phyloP scores from a whole-genome alignment of 192 early-diverging fungal species.

The Coemansia sp. region DNA sequence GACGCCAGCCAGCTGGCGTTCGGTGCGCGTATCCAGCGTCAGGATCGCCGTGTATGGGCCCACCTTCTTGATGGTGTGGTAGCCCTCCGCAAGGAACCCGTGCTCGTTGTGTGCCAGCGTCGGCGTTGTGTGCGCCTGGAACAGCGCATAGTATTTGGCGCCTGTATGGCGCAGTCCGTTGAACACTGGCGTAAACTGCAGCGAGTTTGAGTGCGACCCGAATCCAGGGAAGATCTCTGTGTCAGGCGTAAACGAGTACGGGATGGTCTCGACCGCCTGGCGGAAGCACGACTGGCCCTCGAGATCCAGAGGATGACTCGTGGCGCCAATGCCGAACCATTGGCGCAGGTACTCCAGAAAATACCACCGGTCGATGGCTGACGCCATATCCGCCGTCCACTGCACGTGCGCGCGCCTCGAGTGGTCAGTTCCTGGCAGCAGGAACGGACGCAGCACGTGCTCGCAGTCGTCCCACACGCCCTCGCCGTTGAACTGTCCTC shows the following conservation, averaged over 20 bases:
- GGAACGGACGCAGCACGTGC: slow-evolving; percentile 61
- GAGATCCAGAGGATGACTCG: slow-evolving; percentile 12
- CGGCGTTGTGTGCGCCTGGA: slow-evolving; percentile 78
- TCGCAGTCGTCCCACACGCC: slow-evolving; percentile 60
- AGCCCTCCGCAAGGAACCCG: slow-evolving; percentile 55
- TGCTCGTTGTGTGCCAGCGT: slow-evolving; percentile 61
- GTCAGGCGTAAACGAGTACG: slow-evolving; percentile 78
- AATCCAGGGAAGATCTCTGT: slow-evolving; percentile 77
- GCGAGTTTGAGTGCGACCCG: slow-evolving; percentile 69
- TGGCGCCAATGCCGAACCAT: slow-evolving; percentile 51
- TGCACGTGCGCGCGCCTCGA: slow-evolving; percentile 46
- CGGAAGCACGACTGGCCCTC: slow-evolving; percentile 55
- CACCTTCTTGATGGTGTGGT: slow-evolving; percentile 64
- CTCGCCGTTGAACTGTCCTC: slow-evolving; percentile 70
- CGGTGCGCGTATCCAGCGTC: slow-evolving; percentile 70
- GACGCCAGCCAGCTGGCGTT: slow-evolving; percentile 66
- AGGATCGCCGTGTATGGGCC: slow-evolving; percentile 70
- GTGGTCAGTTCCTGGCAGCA: slow-evolving; percentile 32
- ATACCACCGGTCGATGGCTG: slow-evolving; percentile 64
- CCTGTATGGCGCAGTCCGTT: slow-evolving; percentile 68
- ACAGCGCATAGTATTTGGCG: slow-evolving; percentile 72
- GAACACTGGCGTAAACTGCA: slow-evolving; percentile 68
- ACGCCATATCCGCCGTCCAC: slow-evolving; percentile 62
- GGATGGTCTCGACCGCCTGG: slow-evolving; percentile 69
- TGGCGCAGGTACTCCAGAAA: slow-evolving; percentile 62